Evolutionary conservation across 305 asterid genomes (phyloP), one percentile per base, ranked within the genome.

Genomic region (Salvia sclarea): DNA sequence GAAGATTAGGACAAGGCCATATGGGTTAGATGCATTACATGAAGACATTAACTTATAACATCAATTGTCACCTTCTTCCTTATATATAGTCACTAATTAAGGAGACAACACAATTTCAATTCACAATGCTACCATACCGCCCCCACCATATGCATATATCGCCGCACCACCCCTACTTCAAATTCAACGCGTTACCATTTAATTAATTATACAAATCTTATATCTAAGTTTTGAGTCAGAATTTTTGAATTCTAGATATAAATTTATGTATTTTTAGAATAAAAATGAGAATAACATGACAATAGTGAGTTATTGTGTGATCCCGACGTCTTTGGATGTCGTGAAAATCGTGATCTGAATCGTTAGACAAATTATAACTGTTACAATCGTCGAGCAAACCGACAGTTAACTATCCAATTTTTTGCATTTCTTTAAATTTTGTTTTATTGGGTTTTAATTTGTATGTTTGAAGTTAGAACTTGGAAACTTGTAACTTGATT

Each of bases 21-120:
- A 43, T 61, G 67, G 70, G 53, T 69, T 67, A 45, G 67, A 30
- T 66, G 43, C 82, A 58, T 69, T 53, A 59, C 52, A 73, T 69
- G 63, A 61, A 62, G 82, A 66, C 75, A 78, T 66, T 59, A 64
- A 31, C 43, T 25, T 8, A 65, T 70, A 45, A 54, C 62, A 69
- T 77, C 74, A 69, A 53, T 78, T 20, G 74, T 69, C 74, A 35
- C 73, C 37, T 61, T 49, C 66, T 38, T 17, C 67, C 16, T 22
- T 31, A 14, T 30, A 12, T 25, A n/a, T 37, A 16, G 49, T 62
- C 65, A 61, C 38, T 24, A 61, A 55, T 16, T 62, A 62, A 43
- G 75, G 73, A 75, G 78, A 71, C 78, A 75, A 74, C 40, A 5
- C 56, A 37, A 70, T 74, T 70, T 54, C 64, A 70, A 31, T 61